Conservation (phyloP, 139 green algal species). For the Auxenochlorella pyrenoidosa region DNA sequence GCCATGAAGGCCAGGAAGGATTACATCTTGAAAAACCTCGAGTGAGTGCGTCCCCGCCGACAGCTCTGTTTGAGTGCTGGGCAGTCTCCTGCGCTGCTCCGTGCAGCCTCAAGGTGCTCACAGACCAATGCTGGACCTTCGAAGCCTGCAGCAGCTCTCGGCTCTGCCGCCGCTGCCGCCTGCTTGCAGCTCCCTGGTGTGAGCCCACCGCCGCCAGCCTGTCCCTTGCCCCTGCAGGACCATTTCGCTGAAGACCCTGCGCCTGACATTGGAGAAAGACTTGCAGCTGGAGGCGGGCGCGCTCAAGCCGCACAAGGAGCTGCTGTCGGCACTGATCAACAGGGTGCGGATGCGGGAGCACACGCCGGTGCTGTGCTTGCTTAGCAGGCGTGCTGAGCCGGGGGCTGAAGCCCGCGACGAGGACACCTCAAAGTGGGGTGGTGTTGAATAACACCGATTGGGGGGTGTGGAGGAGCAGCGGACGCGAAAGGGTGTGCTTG, state of each 20-base stretch:
- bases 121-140: neutral
- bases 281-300: constrained; percentile 36
- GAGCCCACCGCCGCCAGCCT: neutral
- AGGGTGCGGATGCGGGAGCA: constrained; percentile 13
- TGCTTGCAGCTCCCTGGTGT: neutral
- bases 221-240: neutral
- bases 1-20: constrained; percentile 16
- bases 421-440: neutral
- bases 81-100: neutral
- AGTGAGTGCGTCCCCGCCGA: constrained; percentile 35
- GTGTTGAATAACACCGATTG: too few species aligned
- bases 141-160: neutral
- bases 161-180: neutral
- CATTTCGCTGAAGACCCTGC: constrained; percentile 33
- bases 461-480: too few species aligned
- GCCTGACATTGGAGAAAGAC: constrained; percentile 33
- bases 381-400: too few species aligned
- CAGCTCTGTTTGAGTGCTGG: neutral
- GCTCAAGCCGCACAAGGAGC: constrained; percentile 46
- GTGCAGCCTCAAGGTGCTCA: neutral
- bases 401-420: too few species aligned
- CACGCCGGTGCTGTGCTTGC: too few species aligned
- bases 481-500: too few species aligned
- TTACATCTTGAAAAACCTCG: constrained; percentile 43
- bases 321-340: constrained; percentile 39